Percentiles rank a stretch among this genome's conserved stretches.
These are phyloP conservation scores for Penicillium tannophilum DNA, from an alignment of 495 filamentous ascomycete genomes.

Conservation along the genomic window DNA sequence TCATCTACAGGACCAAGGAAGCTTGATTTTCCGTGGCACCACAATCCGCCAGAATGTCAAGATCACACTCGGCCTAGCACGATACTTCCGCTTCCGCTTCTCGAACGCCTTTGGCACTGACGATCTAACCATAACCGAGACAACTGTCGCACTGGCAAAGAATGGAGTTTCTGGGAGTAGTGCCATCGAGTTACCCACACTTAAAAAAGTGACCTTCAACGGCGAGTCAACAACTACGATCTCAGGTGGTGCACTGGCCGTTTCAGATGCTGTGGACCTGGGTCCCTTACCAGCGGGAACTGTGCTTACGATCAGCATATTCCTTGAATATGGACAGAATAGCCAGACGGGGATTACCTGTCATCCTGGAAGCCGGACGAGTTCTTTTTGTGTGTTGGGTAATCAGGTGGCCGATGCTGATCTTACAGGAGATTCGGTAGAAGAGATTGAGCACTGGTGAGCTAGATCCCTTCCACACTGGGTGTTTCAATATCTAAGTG, in stretches of 20 bases:
- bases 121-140: conserved; percentile 61
- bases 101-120: conserved; percentile 68
- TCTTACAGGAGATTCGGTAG: conserved; percentile 39
- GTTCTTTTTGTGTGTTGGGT: conserved; percentile 57
- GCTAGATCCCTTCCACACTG: not conserved
- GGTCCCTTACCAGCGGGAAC: conserved; percentile 42
- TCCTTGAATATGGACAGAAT: conserved; percentile 57
- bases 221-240: conserved; percentile 53
- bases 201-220: conserved; percentile 59
- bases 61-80: conserved; percentile 52
- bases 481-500: not conserved
- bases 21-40: conserved; percentile 47
- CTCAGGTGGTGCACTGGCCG: conserved; percentile 57
- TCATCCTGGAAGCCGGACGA: conserved; percentile 71
- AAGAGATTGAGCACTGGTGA: conserved; percentile 35
- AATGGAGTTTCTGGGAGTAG: conserved; percentile 52
- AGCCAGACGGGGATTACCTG: conserved; percentile 57
- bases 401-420: conserved; percentile 52
- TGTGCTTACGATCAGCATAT: conserved; percentile 61
- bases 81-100: conserved; percentile 62
- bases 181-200: conserved; percentile 50
- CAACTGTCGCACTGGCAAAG: conserved; percentile 56
- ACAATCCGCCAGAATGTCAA: conserved; percentile 71
- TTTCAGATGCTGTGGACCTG: conserved; percentile 66
- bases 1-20: not conserved